Evolutionary conservation across 805 yeast species (phyloP).

Genomic region (Starmerella vitae): DNA sequence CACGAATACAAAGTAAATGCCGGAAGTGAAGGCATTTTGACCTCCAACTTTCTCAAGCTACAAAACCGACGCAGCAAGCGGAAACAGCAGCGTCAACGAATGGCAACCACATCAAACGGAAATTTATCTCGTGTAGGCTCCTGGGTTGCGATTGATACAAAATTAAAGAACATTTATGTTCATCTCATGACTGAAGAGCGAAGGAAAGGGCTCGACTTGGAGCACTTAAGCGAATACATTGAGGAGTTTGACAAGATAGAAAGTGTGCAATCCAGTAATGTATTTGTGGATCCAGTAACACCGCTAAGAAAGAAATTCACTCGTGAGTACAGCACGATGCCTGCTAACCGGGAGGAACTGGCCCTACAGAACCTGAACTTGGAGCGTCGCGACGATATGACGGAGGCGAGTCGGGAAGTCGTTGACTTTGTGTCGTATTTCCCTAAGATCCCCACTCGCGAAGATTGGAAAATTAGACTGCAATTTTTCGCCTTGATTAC

Average conservation of each 20-base stretch:
- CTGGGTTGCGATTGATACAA: slow-evolving; percentile 73
- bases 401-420: slow-evolving; percentile 16
- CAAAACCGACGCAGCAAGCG: slow-evolving; percentile 40
- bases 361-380: slow-evolving; percentile 6
- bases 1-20: slow-evolving; percentile 36
- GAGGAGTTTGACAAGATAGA: slow-evolving; percentile 11
- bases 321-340: background rate
- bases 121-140: slow-evolving; percentile 38
- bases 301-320: background rate
- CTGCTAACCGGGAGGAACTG: slow-evolving; percentile 11
- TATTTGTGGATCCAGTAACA: background rate
- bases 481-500: slow-evolving; percentile 21
- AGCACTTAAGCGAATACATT: slow-evolving; percentile 39
- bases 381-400: slow-evolving; percentile 6
- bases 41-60: slow-evolving; percentile 40
- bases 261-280: background rate
- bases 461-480: slow-evolving; percentile 25
- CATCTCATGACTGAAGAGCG: slow-evolving; percentile 64
- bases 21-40: slow-evolving; percentile 56
- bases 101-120: slow-evolving; percentile 5
- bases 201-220: slow-evolving; percentile 56
- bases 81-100: slow-evolving; percentile 38
- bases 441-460: slow-evolving; percentile 17
- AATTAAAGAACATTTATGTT: slow-evolving; percentile 46
- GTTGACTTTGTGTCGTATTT: slow-evolving; percentile 18